Base-by-base conservation (phyloP, 2,329 filamentous ascomycete genomes). In the Fusarium sp. region DNA sequence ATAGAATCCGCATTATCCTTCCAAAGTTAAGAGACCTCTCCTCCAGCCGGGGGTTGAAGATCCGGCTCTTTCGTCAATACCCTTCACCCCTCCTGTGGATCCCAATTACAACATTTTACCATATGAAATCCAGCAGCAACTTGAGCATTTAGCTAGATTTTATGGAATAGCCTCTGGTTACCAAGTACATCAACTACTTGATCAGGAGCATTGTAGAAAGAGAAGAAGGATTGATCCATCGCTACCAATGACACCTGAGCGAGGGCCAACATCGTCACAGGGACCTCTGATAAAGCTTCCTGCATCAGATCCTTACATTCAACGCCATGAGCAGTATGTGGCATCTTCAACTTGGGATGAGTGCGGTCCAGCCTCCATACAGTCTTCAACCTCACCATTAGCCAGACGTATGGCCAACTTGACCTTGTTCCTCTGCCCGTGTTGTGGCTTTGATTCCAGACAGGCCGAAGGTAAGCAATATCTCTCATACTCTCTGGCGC, bases 161-260 rank as follows among this genome's bases (percentile, higher is more conserved):
- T 75, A 76, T 71, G 70, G 72, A 41, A 53, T 67, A 54, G 52
- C 71, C n/a, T 72, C 70, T 43, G 70, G 72, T 49, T 62, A 71
- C 37, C 63, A 75, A 47, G 62, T 72, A 36, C 71, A 73, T 49
- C 68, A 71, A 53, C 53, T 58, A 44, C 63, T 68, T 39, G 58
- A 66, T 23, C 63, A 63, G 57, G 61, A 68, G 31, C 57, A 70
- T 49, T 69, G 66, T 32, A 63, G 65, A 27, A 77, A 78, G 57
- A 72, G 72, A 53, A 72, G 70, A 57, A 73, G 65, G 61, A 50
- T 72, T 49, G 63, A 66, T 38, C 56, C 70, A 62, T 65, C 69
- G 48, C 49, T 70, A 53, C 53, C 70, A 61, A 78, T 79, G 76
- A 58, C 68, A 45, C 60, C 64, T 17, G 61, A 64, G 38, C 53